A percentile compares a stretch with the other conserved stretches of the same genome.
Conservation (phyloP, 2,329 filamentous ascomycete genomes). For the Trichoderma brevicompactum region DNA sequence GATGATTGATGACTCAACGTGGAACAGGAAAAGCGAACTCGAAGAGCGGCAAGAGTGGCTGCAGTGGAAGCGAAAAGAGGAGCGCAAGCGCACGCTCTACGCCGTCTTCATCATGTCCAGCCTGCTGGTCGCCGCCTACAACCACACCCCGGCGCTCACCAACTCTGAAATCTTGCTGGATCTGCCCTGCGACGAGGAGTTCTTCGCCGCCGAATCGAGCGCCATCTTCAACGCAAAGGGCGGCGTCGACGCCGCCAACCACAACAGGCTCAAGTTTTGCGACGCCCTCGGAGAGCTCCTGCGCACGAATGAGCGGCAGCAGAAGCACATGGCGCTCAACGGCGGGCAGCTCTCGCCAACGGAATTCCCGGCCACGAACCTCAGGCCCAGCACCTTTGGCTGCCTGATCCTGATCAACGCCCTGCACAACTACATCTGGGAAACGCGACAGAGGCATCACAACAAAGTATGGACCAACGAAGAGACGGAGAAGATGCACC, state of each 20-base stretch:
- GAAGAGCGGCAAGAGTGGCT: slow-evolving; percentile 70
- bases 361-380: slow-evolving; percentile 62
- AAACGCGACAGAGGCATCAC: slow-evolving; percentile 87
- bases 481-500: slow-evolving; percentile 94
- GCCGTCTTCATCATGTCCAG: slow-evolving; percentile 91
- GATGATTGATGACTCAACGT: slow-evolving; percentile 58
- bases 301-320: slow-evolving; percentile 70
- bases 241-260: slow-evolving; percentile 69
- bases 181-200: slow-evolving; percentile 89
- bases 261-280: slow-evolving; percentile 78
- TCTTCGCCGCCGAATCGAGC: slow-evolving; percentile 84
- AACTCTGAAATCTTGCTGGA: slow-evolving; percentile 93
- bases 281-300: slow-evolving; percentile 80
- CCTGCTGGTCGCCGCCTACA: slow-evolving; percentile 88
- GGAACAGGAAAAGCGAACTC: slow-evolving; percentile 52
- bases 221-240: slow-evolving; percentile 80
- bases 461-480: slow-evolving; percentile 87
- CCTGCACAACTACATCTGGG: slow-evolving; percentile 98
- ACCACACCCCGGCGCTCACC: slow-evolving; percentile 85
- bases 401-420: slow-evolving; percentile 92
- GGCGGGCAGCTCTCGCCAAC: slow-evolving; percentile 27
- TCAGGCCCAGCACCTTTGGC: slow-evolving; percentile 87
- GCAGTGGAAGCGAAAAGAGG: slow-evolving; percentile 84
- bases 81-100: slow-evolving; percentile 91
- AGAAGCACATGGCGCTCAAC: slow-evolving; percentile 48